Base-by-base conservation (phyloP, 164 flowering plant genomes). In the Umbilicus rupestris region DNA sequence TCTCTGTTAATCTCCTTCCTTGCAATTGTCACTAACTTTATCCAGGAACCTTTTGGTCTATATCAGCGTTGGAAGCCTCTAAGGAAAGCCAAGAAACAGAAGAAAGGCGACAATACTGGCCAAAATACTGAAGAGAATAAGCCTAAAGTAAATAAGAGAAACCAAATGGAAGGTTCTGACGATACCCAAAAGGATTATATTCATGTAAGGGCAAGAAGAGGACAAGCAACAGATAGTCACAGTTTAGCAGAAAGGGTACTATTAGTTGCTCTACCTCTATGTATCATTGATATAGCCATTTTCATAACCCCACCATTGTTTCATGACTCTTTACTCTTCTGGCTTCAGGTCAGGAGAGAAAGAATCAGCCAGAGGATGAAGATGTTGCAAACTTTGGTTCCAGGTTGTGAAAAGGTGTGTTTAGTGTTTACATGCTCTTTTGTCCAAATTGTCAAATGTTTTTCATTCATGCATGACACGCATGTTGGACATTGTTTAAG, bases 181-280 rank as follows among this genome's bases (percentile, higher is more conserved):
- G 84, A 77, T 60, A 71, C 89, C 47, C 84, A 84, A 66, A 78
- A 64, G 44, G 90, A 84, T 19, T 90, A 85, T 79, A 83, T 92
- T 79, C 96, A 86, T 77, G 97, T 90, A 8, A 84, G 98, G 75
- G 98, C 97, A 49, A 83, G 97, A 57, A 90, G 98, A 69, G 98
- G 98, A 44, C 89, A 92, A 78, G 98, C 98, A 45, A 92, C 98
- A 63, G 97, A 92, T 64, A 88, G 93, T 74, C 98, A 92, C 80
- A 90, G 97, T 83, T 83, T 92, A 64, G 98, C 98, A 33, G 98
- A 92, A 73, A 88, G 98, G 86, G 98, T 92, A 83, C 63, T 14
- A 12, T 39, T 66, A 41, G 17, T n/a, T n/a, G n/a, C n/a, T n/a
- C n/a, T n/a, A n/a, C n/a, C n/a, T n/a, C n/a, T n/a, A n/a, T n/a